A percentile compares a stretch with the other conserved stretches of the same genome.
Evolutionary conservation across 2,329 filamentous ascomycete species (phyloP).

Genomic region (Thelonectria blattea): DNA sequence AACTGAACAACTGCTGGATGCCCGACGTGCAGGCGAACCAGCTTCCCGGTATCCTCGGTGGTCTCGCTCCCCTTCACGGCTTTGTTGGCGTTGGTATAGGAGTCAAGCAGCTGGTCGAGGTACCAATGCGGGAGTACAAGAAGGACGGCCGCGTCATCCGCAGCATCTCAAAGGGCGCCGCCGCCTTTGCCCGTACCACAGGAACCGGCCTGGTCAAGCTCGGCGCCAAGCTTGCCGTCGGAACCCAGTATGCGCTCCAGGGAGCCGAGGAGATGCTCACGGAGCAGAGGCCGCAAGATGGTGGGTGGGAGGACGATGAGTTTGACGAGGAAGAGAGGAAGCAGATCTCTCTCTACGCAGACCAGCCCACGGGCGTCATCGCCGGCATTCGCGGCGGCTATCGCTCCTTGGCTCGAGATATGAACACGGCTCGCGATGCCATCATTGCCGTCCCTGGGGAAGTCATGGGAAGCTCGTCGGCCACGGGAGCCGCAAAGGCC

Average conservation of each 20-base stretch:
- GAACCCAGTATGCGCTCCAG: slow-evolving; percentile 91
- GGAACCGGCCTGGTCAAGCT: slow-evolving; percentile 93
- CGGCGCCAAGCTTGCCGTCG: slow-evolving; percentile 91
- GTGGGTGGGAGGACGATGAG: slow-evolving; percentile 64
- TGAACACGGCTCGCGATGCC: slow-evolving; percentile 86
- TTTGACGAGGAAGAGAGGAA: slow-evolving; percentile 73
- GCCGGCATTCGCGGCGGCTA: slow-evolving; percentile 87
- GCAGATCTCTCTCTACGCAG: slow-evolving; percentile 88
- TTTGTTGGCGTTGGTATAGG: slow-evolving; percentile 91
- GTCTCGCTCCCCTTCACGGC: slow-evolving; percentile 86
- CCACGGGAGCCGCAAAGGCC: slow-evolving; percentile 78
- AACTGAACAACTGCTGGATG: slow-evolving; percentile 95
- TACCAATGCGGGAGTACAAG: slow-evolving; percentile 90
- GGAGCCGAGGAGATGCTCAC: slow-evolving; percentile 82
- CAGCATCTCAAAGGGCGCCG: slow-evolving; percentile 88
- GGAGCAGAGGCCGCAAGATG: slow-evolving; percentile 46
- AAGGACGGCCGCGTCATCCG: slow-evolving; percentile 93
- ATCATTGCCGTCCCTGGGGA: slow-evolving; percentile 95
- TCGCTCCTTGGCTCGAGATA: slow-evolving; percentile 80
- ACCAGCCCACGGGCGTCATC: slow-evolving; percentile 88
- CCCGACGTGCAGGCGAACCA: slow-evolving; percentile 90
- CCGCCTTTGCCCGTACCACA: slow-evolving; percentile 90
- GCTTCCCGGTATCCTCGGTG: slow-evolving; percentile 85
- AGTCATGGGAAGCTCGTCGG: slow-evolving; percentile 83
- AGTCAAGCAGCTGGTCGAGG: slow-evolving; percentile 82